A percentile compares a stretch with the other conserved stretches of the same genome.
Conservation (phyloP, 306 rosid genomes). For the Phaseolus lunatus region DNA sequence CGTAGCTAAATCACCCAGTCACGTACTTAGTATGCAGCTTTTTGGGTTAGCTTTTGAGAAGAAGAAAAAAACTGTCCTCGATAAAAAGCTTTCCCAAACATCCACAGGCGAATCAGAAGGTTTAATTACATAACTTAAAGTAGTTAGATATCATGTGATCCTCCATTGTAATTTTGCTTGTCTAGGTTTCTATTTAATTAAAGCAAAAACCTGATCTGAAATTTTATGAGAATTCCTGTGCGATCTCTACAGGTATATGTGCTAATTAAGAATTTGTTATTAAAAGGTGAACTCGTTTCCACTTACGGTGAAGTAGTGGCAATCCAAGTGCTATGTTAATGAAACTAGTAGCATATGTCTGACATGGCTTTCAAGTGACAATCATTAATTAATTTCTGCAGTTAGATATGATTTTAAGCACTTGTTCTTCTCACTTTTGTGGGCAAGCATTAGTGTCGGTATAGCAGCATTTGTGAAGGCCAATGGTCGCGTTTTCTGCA, state of each 20-base stretch:
- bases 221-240: not conserved
- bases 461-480: slow-evolving; percentile 79
- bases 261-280: not conserved
- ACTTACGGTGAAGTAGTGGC: not conserved
- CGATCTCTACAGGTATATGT: not conserved
- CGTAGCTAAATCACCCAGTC: too few relatives aligned
- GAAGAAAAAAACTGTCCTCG: too few relatives aligned
- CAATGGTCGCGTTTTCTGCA: slow-evolving; percentile 84
- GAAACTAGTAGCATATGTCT: not conserved
- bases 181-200: not conserved
- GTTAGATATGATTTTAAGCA: slow-evolving; percentile 73
- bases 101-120: too few relatives aligned
- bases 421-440: slow-evolving; percentile 70
- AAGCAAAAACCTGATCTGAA: not conserved
- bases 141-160: too few relatives aligned
- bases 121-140: too few relatives aligned
- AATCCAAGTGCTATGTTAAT: not conserved
- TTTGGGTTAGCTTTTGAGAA: too few relatives aligned
- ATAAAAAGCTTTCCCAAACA: too few relatives aligned
- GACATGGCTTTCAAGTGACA: not conserved
- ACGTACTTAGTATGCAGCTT: too few relatives aligned
- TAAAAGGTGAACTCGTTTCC: not conserved
- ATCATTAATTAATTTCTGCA: slow-evolving; percentile 43
- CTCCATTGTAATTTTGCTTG: too few relatives aligned
- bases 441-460: slow-evolving; percentile 81